Evolutionary conservation across 768 basidiomycete species (phyloP).

Genomic region (Leccinum pellstonianum): DNA sequence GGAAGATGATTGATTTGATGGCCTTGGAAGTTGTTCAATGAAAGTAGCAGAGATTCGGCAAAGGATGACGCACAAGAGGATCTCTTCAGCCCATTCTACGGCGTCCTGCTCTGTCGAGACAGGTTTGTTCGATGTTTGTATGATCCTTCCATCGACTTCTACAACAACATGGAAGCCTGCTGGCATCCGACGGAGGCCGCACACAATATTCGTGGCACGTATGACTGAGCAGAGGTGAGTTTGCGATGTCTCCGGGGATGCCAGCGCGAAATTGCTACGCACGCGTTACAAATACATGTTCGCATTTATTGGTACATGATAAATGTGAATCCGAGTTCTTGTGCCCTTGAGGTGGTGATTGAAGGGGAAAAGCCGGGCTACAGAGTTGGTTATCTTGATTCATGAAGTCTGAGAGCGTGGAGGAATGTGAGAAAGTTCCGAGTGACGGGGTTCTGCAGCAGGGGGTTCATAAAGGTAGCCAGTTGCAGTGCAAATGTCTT

Average conservation of each 20-base stretch:
- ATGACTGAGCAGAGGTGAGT: background rate
- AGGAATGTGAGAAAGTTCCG: background rate
- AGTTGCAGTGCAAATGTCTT: no score
- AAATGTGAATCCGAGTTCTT: background rate
- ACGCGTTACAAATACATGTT: background rate
- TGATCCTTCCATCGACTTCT: background rate
- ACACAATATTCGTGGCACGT: background rate
- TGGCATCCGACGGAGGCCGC: background rate
- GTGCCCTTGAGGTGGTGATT: background rate
- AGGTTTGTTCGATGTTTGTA: background rate
- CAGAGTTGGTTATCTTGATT: background rate
- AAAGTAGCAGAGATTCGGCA: background rate
- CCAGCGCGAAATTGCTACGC: background rate
- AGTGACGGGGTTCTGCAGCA: background rate
- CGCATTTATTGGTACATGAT: background rate
- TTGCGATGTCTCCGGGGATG: background rate
- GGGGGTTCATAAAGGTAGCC: no score
- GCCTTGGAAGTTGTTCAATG: background rate
- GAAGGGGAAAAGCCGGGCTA: background rate
- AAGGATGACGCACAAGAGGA: background rate
- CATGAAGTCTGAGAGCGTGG: background rate
- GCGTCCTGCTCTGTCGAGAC: background rate
- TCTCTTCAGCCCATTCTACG: background rate
- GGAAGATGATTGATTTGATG: background rate
- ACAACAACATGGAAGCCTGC: background rate